These are phyloP conservation scores for Beauveria rudraprayagi DNA, from an alignment of 2,329 filamentous ascomycete genomes.

Conservation along the genomic window DNA sequence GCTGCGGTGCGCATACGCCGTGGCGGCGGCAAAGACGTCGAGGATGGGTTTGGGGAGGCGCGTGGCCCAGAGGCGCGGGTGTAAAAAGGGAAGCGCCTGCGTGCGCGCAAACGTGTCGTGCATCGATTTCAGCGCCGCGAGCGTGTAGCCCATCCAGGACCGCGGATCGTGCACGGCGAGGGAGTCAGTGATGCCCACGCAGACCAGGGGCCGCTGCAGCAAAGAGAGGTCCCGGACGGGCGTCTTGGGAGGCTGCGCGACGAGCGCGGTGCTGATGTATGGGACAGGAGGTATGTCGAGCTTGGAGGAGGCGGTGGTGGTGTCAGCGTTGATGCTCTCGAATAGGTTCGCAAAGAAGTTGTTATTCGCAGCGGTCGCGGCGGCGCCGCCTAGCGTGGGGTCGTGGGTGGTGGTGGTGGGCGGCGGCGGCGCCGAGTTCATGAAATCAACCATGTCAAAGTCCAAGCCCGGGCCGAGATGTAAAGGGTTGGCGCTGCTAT, in stretches of 20 bases:
- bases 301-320: slow-evolving; percentile 19
- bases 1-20: slow-evolving; percentile 29
- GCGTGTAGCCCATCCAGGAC: slow-evolving; percentile 27
- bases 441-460: slow-evolving; percentile 11
- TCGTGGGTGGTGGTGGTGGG: neutral
- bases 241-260: slow-evolving; percentile 9
- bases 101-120: slow-evolving; percentile 28
- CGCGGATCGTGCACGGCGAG: slow-evolving; percentile 28
- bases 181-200: slow-evolving; percentile 20
- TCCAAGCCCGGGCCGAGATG: slow-evolving; percentile 9
- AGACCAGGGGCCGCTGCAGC: slow-evolving; percentile 15
- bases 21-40: slow-evolving; percentile 31
- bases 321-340: slow-evolving; percentile 11
- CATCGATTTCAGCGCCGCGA: slow-evolving; percentile 25
- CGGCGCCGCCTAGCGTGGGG: neutral
- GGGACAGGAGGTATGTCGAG: slow-evolving; percentile 24
- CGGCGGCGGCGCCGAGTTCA: neutral
- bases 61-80: slow-evolving; percentile 33
- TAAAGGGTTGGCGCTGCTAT: neutral
- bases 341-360: neutral
- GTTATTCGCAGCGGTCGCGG: neutral
- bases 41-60: slow-evolving; percentile 32
- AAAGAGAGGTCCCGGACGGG: slow-evolving; percentile 25
- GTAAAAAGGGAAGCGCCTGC: slow-evolving; percentile 33
- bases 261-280: slow-evolving; percentile 13